Evolutionary conservation across 75 land plant genomes (phyloP).

Genomic region (Chamaecyparis obtusa): DNA sequence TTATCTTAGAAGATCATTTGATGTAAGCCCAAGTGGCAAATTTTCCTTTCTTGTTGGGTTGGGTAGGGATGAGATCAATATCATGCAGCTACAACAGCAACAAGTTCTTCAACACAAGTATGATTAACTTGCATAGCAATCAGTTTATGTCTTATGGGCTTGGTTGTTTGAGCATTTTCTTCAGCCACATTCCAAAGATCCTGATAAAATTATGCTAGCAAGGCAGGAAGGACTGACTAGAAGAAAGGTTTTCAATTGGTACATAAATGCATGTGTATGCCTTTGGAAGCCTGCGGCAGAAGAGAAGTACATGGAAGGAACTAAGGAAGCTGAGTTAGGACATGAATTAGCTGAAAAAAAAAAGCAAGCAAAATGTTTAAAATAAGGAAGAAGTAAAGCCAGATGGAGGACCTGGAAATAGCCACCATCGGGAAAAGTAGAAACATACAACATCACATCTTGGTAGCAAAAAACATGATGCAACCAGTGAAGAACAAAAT

Average conservation of each 20-base stretch:
- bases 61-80: no score
- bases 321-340: conserved; percentile 53
- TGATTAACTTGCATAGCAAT: no score
- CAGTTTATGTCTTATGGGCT: no score
- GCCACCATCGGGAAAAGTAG: neutral
- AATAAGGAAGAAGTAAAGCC: neutral
- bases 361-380: neutral
- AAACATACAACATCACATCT: neutral
- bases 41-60: no score
- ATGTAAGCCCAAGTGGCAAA: no score
- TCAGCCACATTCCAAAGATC: no score
- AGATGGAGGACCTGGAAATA: conserved; percentile 4
- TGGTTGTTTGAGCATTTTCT: no score
- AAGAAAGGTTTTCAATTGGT: conserved; percentile 99
- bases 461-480: neutral
- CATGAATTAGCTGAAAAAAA: neutral
- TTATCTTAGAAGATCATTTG: no score
- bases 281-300: conserved; percentile 99
- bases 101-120: no score
- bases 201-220: no score
- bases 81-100: no score
- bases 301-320: conserved; percentile 91
- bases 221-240: no score
- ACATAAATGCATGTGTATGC: conserved; percentile 90
- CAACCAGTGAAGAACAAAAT: neutral